Conservation (phyloP, 495 filamentous ascomycete genomes). For the Lophium mytilinum region DNA sequence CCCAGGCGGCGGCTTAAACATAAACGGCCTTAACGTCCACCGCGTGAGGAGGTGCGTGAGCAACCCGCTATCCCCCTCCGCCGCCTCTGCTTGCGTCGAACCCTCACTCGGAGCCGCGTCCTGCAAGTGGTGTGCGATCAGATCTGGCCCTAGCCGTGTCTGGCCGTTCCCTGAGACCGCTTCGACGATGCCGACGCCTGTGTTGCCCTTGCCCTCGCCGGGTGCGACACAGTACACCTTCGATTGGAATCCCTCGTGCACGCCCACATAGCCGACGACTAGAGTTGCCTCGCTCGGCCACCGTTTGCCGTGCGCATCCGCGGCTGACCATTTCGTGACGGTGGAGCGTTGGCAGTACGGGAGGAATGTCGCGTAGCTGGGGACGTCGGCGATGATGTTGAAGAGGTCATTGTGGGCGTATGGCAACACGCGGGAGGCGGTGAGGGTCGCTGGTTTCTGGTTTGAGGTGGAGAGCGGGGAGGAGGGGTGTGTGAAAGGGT, state of each 20-base stretch:
- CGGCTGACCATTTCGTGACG: slow-evolving; percentile 53
- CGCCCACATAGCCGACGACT: slow-evolving; percentile 71
- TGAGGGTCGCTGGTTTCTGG: slow-evolving; percentile 59
- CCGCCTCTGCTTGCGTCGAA: slow-evolving; percentile 24
- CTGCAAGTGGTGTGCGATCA: slow-evolving; percentile 33
- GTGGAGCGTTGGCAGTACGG: slow-evolving; percentile 70
- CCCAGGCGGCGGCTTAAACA: slow-evolving; percentile 28
- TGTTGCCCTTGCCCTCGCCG: slow-evolving; percentile 9
- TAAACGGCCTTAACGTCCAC: slow-evolving; percentile 58
- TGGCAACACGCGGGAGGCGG: background rate
- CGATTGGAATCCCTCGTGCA: slow-evolving; percentile 73
- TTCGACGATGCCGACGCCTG: slow-evolving; percentile 49
- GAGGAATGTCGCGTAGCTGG: slow-evolving; percentile 64
- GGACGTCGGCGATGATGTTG: slow-evolving; percentile 1
- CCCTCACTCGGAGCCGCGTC: background rate
- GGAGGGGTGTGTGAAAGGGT: slow-evolving; percentile 70
- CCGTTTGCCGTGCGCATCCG: slow-evolving; percentile 37
- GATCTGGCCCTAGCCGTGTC: slow-evolving; percentile 34
- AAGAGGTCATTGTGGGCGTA: background rate
- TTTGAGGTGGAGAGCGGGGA: slow-evolving; percentile 68
- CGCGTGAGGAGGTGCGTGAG: slow-evolving; percentile 69
- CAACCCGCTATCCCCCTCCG: slow-evolving; percentile 42
- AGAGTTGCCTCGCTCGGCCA: slow-evolving; percentile 72
- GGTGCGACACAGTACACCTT: slow-evolving; percentile 62
- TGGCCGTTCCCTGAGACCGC: slow-evolving; percentile 58